Evolutionary conservation across 306 rosid species (phyloP), one percentile per base, ranked within the genome.

Genomic region (Astragalus membranaceus): DNA sequence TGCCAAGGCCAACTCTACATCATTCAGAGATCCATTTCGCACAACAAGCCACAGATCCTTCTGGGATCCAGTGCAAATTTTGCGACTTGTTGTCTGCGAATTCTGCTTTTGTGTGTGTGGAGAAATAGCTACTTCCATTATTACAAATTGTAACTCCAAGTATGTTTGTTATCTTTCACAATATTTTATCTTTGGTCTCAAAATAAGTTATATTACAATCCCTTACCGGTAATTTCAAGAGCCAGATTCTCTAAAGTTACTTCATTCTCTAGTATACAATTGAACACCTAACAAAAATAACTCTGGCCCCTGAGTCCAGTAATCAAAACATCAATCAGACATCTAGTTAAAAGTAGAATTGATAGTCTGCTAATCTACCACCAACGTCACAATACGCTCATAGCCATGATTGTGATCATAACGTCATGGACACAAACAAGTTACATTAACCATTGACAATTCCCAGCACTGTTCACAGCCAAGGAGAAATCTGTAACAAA

Each of bases 41-140:
- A 88, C 95, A 58, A 77, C 85, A 72, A 81, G 76, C 91, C 96
- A 90, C 57, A 94, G 55, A 67, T 90, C 89, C 72, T 84, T 90
- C 51, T 67, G 85, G 20, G 82, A 65, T 48, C 80, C 83, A 54
- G 67, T 41, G 5, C 76, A 76, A 72, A 13, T 52, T 77, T 84
- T 90, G 59, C 88, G 89, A 73, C 81, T 73, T 10, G 80, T 41
- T 26, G 80, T 14, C 48, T 76, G 96, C 48, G 67, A 70, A 60
- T 79, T 84, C 49, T 67, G 91, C 83, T 88, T 90, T 14, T 73
- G 96, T 59, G 83, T 85, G 73, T 80, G 91, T 13, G 84, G 83
- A 20, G 83, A 79, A 75, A 64, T 61, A 64, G 75, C 32, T 51
- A 77, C 76, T 43, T 91, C 96, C 97, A 91, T 88, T 35, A 39